A percentile compares a stretch with the other conserved stretches of the same genome.
Evolutionary conservation across 768 basidiomycete species (phyloP).

Genomic region (Tephrocybe sp.): DNA sequence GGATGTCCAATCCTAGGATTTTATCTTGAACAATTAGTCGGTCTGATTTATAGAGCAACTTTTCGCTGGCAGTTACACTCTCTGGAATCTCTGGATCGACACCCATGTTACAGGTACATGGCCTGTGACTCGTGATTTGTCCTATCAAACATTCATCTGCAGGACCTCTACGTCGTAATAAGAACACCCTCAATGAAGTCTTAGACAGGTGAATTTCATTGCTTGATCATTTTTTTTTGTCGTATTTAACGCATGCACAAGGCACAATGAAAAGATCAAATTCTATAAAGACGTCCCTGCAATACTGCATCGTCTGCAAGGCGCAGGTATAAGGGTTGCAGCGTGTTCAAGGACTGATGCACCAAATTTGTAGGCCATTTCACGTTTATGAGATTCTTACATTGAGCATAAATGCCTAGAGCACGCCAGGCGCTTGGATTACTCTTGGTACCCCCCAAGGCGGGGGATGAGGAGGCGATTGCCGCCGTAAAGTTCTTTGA

Average conservation of each 20-base stretch:
- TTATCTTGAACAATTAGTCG: neutral
- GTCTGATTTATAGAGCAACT: conserved; percentile 2
- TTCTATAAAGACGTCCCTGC: conserved; percentile 79
- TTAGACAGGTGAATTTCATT: conserved; percentile 39
- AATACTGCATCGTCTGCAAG: conserved; percentile 60
- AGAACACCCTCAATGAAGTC: conserved; percentile 43
- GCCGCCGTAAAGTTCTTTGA: conserved; percentile 64
- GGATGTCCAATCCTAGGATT: neutral
- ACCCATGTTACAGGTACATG: conserved; percentile 59
- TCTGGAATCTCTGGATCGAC: conserved; percentile 90
- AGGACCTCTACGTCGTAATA: conserved; percentile 54
- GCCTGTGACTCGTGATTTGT: neutral
- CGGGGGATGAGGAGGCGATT: conserved; percentile 25
- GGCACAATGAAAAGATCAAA: conserved; percentile 51
- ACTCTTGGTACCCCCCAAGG: conserved; percentile 46
- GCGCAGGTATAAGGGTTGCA: conserved; percentile 52
- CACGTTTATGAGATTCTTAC: neutral
- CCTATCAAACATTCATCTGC: neutral
- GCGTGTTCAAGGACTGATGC: conserved; percentile 76
- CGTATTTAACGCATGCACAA: conserved; percentile 21
- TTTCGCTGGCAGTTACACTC: conserved; percentile 63
- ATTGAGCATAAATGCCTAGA: conserved; percentile 32
- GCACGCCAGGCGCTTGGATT: conserved; percentile 74
- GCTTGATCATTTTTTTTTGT: too few species aligned
- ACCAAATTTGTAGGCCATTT: conserved; percentile 55